Evolutionary conservation across 177 flowering plant genomes (phyloP), one percentile per base, ranked within the genome.

Genomic region (Vitis hybrid): DNA sequence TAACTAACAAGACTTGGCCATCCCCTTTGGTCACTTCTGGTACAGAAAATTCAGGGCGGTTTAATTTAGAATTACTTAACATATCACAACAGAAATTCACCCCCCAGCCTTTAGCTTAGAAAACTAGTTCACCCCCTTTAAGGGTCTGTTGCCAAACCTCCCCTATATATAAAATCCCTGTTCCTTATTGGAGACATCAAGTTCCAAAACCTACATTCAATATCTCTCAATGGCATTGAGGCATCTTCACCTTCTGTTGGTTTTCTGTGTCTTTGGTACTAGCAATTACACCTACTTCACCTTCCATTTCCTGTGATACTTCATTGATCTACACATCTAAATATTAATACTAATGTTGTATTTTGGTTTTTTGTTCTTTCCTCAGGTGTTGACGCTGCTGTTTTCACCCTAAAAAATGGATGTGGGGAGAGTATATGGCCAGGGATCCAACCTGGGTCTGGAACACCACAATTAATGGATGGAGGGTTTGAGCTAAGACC

Each of bases 341-440:
- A 39, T 39, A 39, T 39, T 7, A 39, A 7, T 39, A 39, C 45
- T 39, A 39, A 39, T 39, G 6, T 16, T 51, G 14, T 14, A 15
- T 53, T 26, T 14, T 53, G 3, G 45, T 18, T 59, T n/a, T 13
- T 45, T 69, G 31, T 10, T 6, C 22, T 50, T 53, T 45, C 68
- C 63, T 10, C 68, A 79, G 81, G 76, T 7, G 29, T 54, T 2
- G 68, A 68, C 10, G 75, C 75, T 1, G 72, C 77, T 1, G 50
- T 69, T 22, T 74, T 80, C 13, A 74, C 78, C 2, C 11, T 80
- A 15, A 14, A 71, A 7, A 80, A 80, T 68, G 65, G 26, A 12
- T 80, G 82, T 34, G 31, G 51, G n/a, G 22, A 52, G 56, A 71
- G 68, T 1, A 20, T 80, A 50, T 80, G 76, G 76, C 82, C 80